Conservation (phyloP, 176 grass and related monocot genomes). For the Musa beccarii region DNA sequence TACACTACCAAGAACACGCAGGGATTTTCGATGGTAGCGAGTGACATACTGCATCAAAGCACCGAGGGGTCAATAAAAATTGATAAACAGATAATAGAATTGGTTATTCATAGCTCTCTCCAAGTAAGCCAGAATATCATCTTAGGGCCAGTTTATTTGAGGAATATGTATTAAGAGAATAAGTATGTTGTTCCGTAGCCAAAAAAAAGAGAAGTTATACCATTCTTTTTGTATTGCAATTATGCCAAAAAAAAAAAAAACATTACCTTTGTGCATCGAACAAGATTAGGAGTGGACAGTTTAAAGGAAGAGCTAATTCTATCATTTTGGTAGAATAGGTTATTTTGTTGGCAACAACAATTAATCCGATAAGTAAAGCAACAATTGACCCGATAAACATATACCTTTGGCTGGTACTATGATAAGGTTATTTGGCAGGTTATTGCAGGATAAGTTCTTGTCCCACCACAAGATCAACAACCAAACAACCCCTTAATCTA, state of each 20-base stretch:
- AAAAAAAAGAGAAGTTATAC: no score
- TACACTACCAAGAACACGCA: conserved; percentile 94
- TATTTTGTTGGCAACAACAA: not conserved
- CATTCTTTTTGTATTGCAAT: no score
- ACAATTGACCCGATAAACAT: no score
- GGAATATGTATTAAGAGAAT: no score
- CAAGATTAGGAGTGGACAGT: not conserved
- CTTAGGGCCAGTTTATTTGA: no score
- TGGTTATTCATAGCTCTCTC: no score
- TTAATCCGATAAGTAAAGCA: not conserved
- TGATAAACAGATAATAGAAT: not conserved
- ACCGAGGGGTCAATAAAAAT: not conserved
- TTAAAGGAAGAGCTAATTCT: not conserved
- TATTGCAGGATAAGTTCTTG: not conserved
- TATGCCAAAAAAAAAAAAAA: no score
- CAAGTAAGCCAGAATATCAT: no score
- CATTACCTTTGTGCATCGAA: no score
- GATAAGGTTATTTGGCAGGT: not conserved
- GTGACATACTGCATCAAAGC: conserved; percentile 55
- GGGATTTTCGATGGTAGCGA: conserved; percentile 82
- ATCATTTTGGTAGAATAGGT: not conserved
- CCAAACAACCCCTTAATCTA: not conserved
- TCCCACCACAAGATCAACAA: not conserved
- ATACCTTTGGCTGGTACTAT: no score
- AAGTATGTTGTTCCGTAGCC: no score